phyloP scores from a whole-genome alignment of 768 basidiomycete species.

The Amanita phalloides region DNA sequence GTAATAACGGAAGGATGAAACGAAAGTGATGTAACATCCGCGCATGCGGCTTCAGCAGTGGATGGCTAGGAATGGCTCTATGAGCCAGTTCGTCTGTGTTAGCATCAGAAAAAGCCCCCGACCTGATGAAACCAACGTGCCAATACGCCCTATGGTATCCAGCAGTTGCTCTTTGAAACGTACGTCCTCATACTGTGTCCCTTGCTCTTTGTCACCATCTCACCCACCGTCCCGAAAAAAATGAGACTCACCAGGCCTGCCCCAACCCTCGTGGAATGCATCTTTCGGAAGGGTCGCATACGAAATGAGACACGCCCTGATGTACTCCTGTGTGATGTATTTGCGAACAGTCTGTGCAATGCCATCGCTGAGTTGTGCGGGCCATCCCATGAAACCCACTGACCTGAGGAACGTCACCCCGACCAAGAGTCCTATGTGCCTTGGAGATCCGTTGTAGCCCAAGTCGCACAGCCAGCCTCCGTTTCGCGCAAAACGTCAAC shows the following conservation, averaged over 20 bases:
- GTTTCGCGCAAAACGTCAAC: slow-evolving; percentile 53
- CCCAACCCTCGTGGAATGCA: slow-evolving; percentile 65
- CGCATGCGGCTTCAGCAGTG: slow-evolving; percentile 55
- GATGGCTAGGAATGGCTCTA: slow-evolving; percentile 63
- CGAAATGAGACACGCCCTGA: slow-evolving; percentile 61
- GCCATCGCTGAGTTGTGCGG: background rate
- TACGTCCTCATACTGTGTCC: slow-evolving; percentile 47
- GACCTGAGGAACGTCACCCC: slow-evolving; percentile 53
- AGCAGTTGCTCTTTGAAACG: slow-evolving; percentile 62
- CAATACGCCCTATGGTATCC: slow-evolving; percentile 59
- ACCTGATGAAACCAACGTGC: slow-evolving; percentile 25
- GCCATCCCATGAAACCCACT: background rate
- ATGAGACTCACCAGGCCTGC: slow-evolving; percentile 43
- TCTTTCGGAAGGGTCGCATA: slow-evolving; percentile 64
- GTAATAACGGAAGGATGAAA: slow-evolving; percentile 57
- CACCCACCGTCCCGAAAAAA: background rate
- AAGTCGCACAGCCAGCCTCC: slow-evolving; percentile 54
- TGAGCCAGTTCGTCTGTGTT: slow-evolving; percentile 56
- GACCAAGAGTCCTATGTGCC: slow-evolving; percentile 38
- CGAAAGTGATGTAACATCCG: slow-evolving; percentile 78
- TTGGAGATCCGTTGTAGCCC: slow-evolving; percentile 62
- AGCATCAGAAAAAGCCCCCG: background rate
- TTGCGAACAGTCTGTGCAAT: slow-evolving; percentile 44
- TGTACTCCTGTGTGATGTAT: slow-evolving; percentile 65
- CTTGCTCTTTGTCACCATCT: slow-evolving; percentile 17